Conservation (phyloP, 2,329 filamentous ascomycete species). For the Metarhizium album region DNA sequence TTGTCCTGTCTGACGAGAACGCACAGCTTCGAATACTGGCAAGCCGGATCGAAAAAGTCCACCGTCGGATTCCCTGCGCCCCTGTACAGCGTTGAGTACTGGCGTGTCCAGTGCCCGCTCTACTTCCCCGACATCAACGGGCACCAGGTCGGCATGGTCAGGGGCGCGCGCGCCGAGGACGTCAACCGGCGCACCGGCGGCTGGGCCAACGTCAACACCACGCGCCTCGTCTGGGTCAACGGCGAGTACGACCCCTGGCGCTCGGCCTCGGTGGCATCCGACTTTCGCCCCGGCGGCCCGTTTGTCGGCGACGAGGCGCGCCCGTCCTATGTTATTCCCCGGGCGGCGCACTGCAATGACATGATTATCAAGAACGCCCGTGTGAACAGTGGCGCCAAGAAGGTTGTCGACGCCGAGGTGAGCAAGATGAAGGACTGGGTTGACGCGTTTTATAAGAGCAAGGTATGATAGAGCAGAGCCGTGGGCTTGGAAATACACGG, state of each 20-base stretch:
- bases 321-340: conserved; percentile 42
- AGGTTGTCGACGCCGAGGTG: conserved; percentile 28
- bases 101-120: conserved; percentile 41
- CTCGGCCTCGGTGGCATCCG: conserved; percentile 39
- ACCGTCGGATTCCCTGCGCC: conserved; percentile 38
- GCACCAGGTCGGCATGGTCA: conserved; percentile 19
- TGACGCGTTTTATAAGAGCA: conserved; percentile 30
- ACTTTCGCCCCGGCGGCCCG: conserved; percentile 43
- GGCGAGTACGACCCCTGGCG: conserved; percentile 51
- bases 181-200: conserved; percentile 45
- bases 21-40: conserved; percentile 14
- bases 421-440: conserved; percentile 43
- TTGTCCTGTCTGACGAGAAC: too few species aligned
- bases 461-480: not conserved
- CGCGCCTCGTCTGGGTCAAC: conserved; percentile 46
- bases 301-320: conserved; percentile 32
- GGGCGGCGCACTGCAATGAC: conserved; percentile 46
- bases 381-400: conserved; percentile 23
- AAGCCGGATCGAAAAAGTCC: conserved; percentile 9
- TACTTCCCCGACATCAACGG: conserved; percentile 41
- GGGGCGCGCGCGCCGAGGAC: conserved; percentile 13
- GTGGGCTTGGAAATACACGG: too few species aligned
- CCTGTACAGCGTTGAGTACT: conserved; percentile 39
- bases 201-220: conserved; percentile 40
- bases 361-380: conserved; percentile 32